Base-by-base conservation (phyloP, 2,329 filamentous ascomycete genomes). In the Aspergillus calidoustus region DNA sequence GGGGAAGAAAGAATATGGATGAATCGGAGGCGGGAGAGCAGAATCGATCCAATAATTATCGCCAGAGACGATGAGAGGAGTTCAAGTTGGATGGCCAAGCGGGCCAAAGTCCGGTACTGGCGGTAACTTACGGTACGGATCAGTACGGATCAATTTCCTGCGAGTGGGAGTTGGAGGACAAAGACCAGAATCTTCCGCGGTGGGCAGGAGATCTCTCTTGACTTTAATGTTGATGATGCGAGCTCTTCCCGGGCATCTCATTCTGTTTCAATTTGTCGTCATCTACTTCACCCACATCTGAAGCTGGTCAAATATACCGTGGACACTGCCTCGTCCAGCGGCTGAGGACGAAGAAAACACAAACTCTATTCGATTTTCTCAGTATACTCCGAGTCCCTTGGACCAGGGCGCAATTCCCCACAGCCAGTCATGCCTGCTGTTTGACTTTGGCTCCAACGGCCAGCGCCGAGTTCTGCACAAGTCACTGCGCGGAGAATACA, bases 31-130 rank as follows among this genome's bases (percentile, higher is more conserved):
- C 38, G 47, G 52, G 28, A 54, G 57, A 55, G 34, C 43, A 53
- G n/a, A 49, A 49, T 44, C 25, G 48, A 49, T 46, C 59, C 59
- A 61, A 61, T 61, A 57, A 61, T 61, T 49, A 38, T 34, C 56
- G 49, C 43, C 46, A 34, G 34, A 30, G 30, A 23, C 15, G 28
- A 48, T 25, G 54, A 56, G 54, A 56, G 54, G 28, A 48, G 54
- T 34, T 48, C n/a, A n/a, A n/a, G n/a, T n/a, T 41, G 44, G 17
- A 38, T 6, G 34, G 49, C 38, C 28, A 54, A 53, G 59, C 38
- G 55, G 17, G 17, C 47, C 7, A 47, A 17, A 57, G 13, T 60
- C 58, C 34, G 52, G 53, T 52, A 56, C 43, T 30, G 34, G 34
- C 34, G 19, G 51, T 54, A 54, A 41, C 41, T 41, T 54, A 54